These are phyloP conservation scores for Scheffersomyces stipitis DNA, from an alignment of 805 yeast species.

Conservation along the genomic window DNA sequence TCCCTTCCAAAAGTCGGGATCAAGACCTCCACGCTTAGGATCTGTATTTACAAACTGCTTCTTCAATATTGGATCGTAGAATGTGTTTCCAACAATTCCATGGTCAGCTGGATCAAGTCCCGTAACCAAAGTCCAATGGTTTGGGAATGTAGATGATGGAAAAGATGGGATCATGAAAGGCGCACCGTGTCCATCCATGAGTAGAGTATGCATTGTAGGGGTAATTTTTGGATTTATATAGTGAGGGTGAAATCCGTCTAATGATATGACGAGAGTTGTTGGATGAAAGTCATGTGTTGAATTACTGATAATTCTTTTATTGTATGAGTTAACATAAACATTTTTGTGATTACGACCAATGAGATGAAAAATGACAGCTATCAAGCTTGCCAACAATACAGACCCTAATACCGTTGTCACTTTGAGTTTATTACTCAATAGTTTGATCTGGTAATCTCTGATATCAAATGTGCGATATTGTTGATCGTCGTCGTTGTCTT, in stretches of 20 bases:
- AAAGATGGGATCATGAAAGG: constrained; percentile 88
- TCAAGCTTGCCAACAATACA: background rate
- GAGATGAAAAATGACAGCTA: background rate
- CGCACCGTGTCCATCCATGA: constrained; percentile 54
- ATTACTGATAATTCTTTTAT: constrained; percentile 41
- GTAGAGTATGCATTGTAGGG: constrained; percentile 65
- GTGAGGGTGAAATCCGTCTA: constrained; percentile 93
- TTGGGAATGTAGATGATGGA: constrained; percentile 88
- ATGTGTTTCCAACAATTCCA: constrained; percentile 84
- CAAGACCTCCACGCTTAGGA: constrained; percentile 48
- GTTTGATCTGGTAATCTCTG: constrained; percentile 24
- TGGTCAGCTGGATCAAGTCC: constrained; percentile 82
- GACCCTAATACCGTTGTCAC: constrained; percentile 12
- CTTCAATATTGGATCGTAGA: constrained; percentile 58
- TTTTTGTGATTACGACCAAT: background rate
- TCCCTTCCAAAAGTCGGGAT: constrained; percentile 71
- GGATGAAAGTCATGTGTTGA: constrained; percentile 71
- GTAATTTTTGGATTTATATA: constrained; percentile 65
- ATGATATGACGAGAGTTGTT: constrained; percentile 76
- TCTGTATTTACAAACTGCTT: constrained; percentile 65
- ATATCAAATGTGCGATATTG: constrained; percentile 8
- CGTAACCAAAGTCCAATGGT: constrained; percentile 88
- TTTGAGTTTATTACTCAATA: constrained; percentile 23
- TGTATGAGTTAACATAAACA: background rate
- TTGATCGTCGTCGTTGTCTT: background rate